Percentiles rank a stretch among this genome's conserved stretches.
These are phyloP conservation scores for Pyrrhoderma lamaoense DNA, from an alignment of 1,284 basidiomycete species.

Conservation along the genomic window DNA sequence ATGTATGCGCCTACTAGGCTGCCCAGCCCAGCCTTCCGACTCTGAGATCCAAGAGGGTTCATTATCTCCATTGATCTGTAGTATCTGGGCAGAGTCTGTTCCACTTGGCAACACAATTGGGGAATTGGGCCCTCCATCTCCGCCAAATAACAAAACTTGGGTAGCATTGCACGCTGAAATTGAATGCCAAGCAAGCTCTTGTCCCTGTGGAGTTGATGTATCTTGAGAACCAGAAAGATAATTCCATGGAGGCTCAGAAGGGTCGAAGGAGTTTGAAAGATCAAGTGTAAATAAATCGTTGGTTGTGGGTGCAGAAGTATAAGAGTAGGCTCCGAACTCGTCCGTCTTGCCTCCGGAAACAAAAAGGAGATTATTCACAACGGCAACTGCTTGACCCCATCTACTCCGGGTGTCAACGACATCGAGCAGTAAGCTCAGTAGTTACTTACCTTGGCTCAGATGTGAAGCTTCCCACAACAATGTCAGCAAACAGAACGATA, in stretches of 20 bases:
- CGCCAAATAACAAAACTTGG: slow-evolving; percentile 63
- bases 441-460: slow-evolving; percentile 12
- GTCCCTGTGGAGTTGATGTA: slow-evolving; percentile 40
- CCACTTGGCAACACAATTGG: slow-evolving; percentile 41
- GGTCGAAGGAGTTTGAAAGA: slow-evolving; percentile 51
- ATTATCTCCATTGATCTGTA: slow-evolving; percentile 36
- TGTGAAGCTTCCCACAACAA: slow-evolving; percentile 2
- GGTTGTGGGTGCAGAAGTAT: slow-evolving; percentile 65
- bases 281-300: slow-evolving; percentile 66
- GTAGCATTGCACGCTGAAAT: slow-evolving; percentile 56
- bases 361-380: slow-evolving; percentile 56
- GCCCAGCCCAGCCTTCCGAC: slow-evolving; percentile 47
- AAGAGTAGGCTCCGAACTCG: slow-evolving; percentile 57
- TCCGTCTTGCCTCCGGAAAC: slow-evolving; percentile 78
- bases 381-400: slow-evolving; percentile 72
- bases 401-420: slow-evolving; percentile 31
- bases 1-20: slow-evolving; percentile 68
- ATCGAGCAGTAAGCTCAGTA: not conserved
- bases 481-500: not conserved
- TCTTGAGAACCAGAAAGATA: slow-evolving; percentile 42
- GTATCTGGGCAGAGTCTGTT: slow-evolving; percentile 56
- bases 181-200: slow-evolving; percentile 74
- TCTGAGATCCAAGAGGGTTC: slow-evolving; percentile 43
- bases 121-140: slow-evolving; percentile 58
- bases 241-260: slow-evolving; percentile 59